These are phyloP conservation scores for Aspergillus cristatus DNA, from an alignment of 495 filamentous ascomycete species.

Conservation along the genomic window DNA sequence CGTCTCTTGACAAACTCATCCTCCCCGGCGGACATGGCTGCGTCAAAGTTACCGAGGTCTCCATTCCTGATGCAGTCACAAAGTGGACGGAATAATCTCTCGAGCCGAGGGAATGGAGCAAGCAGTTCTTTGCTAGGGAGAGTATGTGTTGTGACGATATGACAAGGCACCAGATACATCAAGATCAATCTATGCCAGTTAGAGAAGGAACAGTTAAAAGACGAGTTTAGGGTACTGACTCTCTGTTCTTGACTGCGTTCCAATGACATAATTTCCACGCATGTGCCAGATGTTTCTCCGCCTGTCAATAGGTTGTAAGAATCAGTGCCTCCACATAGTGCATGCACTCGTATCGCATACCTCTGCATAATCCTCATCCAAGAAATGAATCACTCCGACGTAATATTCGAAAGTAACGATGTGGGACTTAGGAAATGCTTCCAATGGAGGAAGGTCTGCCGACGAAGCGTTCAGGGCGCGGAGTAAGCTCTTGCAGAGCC, in stretches of 20 bases:
- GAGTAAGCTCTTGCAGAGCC: constrained; percentile 84
- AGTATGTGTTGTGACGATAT: constrained; percentile 75
- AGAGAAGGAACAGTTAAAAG: background rate
- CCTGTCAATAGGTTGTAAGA: constrained; percentile 33
- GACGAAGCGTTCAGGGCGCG: constrained; percentile 65
- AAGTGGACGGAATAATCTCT: constrained; percentile 69
- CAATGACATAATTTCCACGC: constrained; percentile 73
- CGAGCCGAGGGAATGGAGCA: constrained; percentile 63
- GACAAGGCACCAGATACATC: constrained; percentile 91
- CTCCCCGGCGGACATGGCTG: constrained; percentile 69
- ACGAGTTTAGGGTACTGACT: no score
- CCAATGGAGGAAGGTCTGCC: constrained; percentile 66
- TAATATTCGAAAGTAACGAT: constrained; percentile 97
- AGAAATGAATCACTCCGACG: constrained; percentile 75
- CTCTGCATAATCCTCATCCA: constrained; percentile 83
- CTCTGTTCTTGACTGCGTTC: constrained; percentile 61
- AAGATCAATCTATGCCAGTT: constrained; percentile 64
- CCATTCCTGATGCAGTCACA: constrained; percentile 67
- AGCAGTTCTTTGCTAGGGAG: constrained; percentile 68
- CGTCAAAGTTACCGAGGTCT: constrained; percentile 75
- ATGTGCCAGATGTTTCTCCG: constrained; percentile 67
- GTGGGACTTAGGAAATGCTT: constrained; percentile 74
- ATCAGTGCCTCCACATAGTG: constrained; percentile 9
- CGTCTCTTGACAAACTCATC: constrained; percentile 88
- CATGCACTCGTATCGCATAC: constrained; percentile 29